Base-by-base conservation (phyloP, 805 yeast genomes). In the Teunomyces aglyptinius region DNA sequence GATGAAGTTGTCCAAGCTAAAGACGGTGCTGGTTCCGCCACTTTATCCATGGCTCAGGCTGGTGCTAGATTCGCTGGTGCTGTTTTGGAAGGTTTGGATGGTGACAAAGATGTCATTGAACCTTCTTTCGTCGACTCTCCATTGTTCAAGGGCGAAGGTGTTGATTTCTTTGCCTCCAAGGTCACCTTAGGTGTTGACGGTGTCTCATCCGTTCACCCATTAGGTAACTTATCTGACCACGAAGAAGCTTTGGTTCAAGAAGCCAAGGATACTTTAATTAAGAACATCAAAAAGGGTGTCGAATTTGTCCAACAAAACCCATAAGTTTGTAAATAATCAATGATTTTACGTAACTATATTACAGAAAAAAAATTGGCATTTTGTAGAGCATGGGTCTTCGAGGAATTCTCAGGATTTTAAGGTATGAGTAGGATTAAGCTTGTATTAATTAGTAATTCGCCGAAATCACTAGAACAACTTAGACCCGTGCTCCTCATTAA, bases 121-220 rank as follows among this genome's bases (percentile, higher is more conserved):
- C 81, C 86, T 60, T 61, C 88, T 43, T 86, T 80, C 59, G 85
- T 87, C 49, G 94, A 86, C 69, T 83, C 89, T 56, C 94, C 94
- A 64, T 76, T 86, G 67, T 86, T 77, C 81, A 83, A 85, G 71
- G 63, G 67, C 47, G 96, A 91, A 77, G 98, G 98, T 67, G 87
- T 94, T 62, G 92, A 89, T 54, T 94, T 91, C 87, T 94, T 94
- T 80, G 90, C 98, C 46, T 86, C 97, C 58, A 85, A 83, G 74
- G 95, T 94, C 57, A 87, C 96, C 60, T 83, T 92, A 64, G 98
- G 98, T 58, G 86, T 85, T 65, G 81, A 86, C 54, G 97, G 97
- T 84, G 88, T 86, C 57, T 80, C 82, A 70, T 78, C 82, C 70
- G 75, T 90, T 66, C 96, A 88, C 78, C 75, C 77, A 49, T 76